Evolutionary conservation across 805 yeast genomes (phyloP).

Genomic region (Nakazawaea populi): DNA sequence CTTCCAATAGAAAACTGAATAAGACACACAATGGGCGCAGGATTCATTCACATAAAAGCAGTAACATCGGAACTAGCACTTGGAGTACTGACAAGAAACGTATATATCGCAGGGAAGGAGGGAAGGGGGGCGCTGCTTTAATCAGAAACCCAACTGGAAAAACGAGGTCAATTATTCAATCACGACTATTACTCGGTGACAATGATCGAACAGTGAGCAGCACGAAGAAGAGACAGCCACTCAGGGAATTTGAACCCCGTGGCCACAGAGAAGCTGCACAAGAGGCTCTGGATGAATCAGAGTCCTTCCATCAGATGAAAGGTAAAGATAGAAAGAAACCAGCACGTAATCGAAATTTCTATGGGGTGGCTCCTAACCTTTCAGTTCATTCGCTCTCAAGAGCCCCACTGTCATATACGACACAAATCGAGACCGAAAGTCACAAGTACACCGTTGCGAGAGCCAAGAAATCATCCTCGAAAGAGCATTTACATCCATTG

Average conservation of each 20-base stretch:
- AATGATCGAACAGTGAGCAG: neutral
- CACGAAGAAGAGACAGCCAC: neutral
- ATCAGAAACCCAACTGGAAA: neutral
- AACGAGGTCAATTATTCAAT: neutral
- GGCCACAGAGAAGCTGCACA: neutral
- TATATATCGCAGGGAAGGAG: neutral
- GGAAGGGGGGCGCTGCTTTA: neutral
- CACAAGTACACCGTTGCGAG: neutral
- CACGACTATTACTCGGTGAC: neutral
- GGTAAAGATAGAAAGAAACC: neutral
- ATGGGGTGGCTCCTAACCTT: constrained; percentile 5
- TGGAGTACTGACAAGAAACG: constrained; percentile 2
- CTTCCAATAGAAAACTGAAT: neutral
- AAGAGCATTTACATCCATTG: constrained; percentile 8
- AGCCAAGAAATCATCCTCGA: neutral
- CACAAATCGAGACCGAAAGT: constrained; percentile 19
- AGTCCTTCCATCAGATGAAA: neutral
- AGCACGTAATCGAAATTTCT: neutral
- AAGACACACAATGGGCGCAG: neutral
- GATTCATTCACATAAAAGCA: neutral
- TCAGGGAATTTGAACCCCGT: neutral
- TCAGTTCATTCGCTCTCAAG: constrained; percentile 16
- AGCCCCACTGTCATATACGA: constrained; percentile 19
- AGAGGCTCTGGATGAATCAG: neutral
- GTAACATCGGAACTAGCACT: neutral